These are phyloP conservation scores for Fomitiporia mediterranea DNA, from an alignment of 1,284 basidiomycete species.

Conservation along the genomic window DNA sequence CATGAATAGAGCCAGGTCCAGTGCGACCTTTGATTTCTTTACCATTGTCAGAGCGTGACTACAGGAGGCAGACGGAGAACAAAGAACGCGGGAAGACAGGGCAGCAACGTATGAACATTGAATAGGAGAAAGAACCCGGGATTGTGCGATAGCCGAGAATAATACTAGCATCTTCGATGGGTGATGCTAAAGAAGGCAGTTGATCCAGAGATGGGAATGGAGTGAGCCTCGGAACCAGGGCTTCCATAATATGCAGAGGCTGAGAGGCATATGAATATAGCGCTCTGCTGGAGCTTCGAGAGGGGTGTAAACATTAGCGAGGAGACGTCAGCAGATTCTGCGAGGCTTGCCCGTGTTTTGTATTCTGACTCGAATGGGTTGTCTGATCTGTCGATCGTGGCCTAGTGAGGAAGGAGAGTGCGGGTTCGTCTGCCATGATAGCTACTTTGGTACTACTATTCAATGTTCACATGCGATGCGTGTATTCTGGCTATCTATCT, in stretches of 20 bases:
- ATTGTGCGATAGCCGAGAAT: conserved; percentile 13
- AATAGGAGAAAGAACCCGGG: background rate
- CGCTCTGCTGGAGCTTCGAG: background rate
- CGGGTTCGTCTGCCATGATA: too few species aligned
- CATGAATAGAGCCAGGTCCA: too few species aligned
- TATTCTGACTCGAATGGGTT: background rate
- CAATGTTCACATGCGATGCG: background rate
- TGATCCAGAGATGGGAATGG: conserved; percentile 12
- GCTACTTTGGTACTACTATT: too few species aligned
- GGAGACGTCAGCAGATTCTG: background rate
- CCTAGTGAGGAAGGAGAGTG: conserved; percentile 10
- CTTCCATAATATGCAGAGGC: conserved; percentile 14
- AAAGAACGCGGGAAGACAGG: background rate
- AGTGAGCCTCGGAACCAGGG: background rate
- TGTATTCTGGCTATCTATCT: too few species aligned
- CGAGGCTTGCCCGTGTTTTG: conserved; percentile 1
- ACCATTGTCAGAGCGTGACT: too few species aligned
- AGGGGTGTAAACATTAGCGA: background rate
- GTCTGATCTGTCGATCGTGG: conserved; percentile 11
- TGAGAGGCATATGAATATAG: background rate
- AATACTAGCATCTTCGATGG: conserved; percentile 10
- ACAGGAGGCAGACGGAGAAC: background rate
- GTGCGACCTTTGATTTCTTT: background rate
- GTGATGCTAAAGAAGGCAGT: conserved; percentile 10
- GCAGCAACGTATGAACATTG: background rate